phyloP scores from a whole-genome alignment of 2,329 filamentous ascomycete species.

The Claviceps maximensis region DNA sequence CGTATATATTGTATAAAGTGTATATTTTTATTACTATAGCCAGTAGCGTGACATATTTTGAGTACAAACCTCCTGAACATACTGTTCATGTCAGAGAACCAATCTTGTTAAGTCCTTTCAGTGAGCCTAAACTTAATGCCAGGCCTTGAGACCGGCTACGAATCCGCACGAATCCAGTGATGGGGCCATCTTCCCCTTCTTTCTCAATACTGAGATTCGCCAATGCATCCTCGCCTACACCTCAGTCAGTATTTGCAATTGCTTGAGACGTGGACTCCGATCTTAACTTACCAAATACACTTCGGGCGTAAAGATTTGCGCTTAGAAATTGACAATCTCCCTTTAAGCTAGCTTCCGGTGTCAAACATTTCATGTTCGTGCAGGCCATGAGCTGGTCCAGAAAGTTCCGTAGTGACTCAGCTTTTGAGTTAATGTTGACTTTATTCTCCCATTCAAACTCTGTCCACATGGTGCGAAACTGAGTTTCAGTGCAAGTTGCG shows the following conservation, averaged over 20 bases:
- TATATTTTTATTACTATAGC: neutral
- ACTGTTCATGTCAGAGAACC: conserved; percentile 24
- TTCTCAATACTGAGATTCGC: conserved; percentile 97
- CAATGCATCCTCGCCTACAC: conserved; percentile 87
- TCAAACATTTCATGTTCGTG: conserved; percentile 97
- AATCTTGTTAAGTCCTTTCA: conserved; percentile 88
- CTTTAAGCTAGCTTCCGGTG: conserved; percentile 89
- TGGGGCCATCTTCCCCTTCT: conserved; percentile 85
- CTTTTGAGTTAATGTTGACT: conserved; percentile 98
- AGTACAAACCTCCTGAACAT: neutral
- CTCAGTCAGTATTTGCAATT: conserved; percentile 11
- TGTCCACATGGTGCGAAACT: conserved; percentile 99
- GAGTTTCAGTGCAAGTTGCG: conserved; percentile 88
- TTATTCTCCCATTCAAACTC: conserved; percentile 99
- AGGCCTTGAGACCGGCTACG: conserved; percentile 92
- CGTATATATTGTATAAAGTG: neutral
- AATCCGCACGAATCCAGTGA: conserved; percentile 96
- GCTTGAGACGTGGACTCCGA: neutral
- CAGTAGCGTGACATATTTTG: neutral
- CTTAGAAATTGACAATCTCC: conserved; percentile 97
- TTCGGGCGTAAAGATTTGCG: conserved; percentile 90
- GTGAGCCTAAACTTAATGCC: conserved; percentile 79
- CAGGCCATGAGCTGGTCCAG: conserved; percentile 89
- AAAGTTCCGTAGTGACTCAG: conserved; percentile 83
- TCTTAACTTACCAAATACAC: conserved; percentile 78